Base-by-base conservation (phyloP, 371 early-diverging fungal genomes). In the Hamiltosporidium tvaerminnensis region DNA sequence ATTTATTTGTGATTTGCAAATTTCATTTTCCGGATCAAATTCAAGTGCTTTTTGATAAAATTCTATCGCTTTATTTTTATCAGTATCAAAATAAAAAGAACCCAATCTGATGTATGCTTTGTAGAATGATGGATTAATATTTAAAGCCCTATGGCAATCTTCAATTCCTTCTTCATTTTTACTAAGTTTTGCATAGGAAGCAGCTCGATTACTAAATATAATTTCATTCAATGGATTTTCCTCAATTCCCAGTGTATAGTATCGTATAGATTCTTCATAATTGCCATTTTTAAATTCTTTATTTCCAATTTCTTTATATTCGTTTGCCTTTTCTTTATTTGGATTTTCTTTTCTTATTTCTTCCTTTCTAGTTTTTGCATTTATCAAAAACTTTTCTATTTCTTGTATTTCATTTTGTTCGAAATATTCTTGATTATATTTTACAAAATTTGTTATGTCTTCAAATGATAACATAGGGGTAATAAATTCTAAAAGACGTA, bases 91-190 rank as follows among this genome's bases (percentile, higher is more conserved):
- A 49, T 66, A 67, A 9, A 69, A 5, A 36, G 23, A 16, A 1
- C 50, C 67, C 5, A 70, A 30, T 16, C 67, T 47, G 2, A 54
- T n/a, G 52, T 70, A 70, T 30, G 57, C 57, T 44, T 70, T 70
- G 48, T 38, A 0, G 57, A 54, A 67, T 1, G 5, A 23, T 12
- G 63, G 49, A 47, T 67, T 33, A 16, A 70, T 7, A 38, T 57
- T n/a, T 7, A 70, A n/a, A 7, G 70, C 66, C 31, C 35, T 32
- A 0, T 35, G 2, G 49, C 67, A 66, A 38, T 66, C 71, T 30
- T 58, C 64, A 48, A 67, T 61, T n/a, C 30, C 63, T 38, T 58
- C 41, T 10, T 67, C 66, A 39, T 4, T 53, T 34, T 47, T 61
- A 12, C 55, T 52, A 5, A 67, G 12, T 50, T 63, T 67, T 23